phyloP scores from a whole-genome alignment of 163 green algal species.

The Trebouxiophyceae sp. region DNA sequence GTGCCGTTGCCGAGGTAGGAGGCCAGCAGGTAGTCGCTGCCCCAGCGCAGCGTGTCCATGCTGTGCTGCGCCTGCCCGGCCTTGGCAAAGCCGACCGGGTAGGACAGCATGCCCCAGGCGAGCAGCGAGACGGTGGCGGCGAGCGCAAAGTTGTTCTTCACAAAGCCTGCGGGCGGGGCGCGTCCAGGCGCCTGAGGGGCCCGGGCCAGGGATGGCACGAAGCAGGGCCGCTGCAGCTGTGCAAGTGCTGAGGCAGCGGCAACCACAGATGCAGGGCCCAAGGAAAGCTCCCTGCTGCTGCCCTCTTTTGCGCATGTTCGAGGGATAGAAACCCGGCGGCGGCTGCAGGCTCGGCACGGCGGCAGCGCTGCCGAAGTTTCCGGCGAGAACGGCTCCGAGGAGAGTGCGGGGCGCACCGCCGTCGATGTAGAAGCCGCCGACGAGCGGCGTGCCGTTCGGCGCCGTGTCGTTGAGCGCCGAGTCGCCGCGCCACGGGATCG shows the following conservation, averaged over 20 bases:
- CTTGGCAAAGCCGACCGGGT: constrained; percentile 24
- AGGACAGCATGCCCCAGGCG: constrained; percentile 42
- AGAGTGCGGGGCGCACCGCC: constrained; percentile 14
- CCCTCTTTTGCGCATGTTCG: too few relatives aligned
- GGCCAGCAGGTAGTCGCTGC: constrained; percentile 27
- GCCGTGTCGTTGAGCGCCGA: constrained; percentile 38
- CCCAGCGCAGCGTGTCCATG: constrained; percentile 26
- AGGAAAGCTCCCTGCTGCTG: too few relatives aligned
- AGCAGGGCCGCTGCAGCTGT: too few relatives aligned
- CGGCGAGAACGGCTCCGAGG: too few relatives aligned
- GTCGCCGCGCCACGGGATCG: constrained; percentile 57
- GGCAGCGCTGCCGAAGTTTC: too few relatives aligned
- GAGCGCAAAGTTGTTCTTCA: constrained; percentile 50
- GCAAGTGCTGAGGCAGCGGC: too few relatives aligned
- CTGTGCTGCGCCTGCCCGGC: constrained; percentile 24
- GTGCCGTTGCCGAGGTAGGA: not conserved
- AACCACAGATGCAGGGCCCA: too few relatives aligned
- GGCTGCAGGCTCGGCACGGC: too few relatives aligned
- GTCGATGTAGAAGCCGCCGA: constrained; percentile 31
- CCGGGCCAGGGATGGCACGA: too few relatives aligned
- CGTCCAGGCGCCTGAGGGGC: too few relatives aligned
- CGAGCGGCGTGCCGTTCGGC: constrained; percentile 9
- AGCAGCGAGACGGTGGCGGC: constrained; percentile 28
- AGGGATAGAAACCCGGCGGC: too few relatives aligned
- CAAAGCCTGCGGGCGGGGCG: constrained; percentile 27